Evolutionary conservation across 192 early-diverging fungal species (phyloP).

Genomic region (Gonapodya sp.): DNA sequence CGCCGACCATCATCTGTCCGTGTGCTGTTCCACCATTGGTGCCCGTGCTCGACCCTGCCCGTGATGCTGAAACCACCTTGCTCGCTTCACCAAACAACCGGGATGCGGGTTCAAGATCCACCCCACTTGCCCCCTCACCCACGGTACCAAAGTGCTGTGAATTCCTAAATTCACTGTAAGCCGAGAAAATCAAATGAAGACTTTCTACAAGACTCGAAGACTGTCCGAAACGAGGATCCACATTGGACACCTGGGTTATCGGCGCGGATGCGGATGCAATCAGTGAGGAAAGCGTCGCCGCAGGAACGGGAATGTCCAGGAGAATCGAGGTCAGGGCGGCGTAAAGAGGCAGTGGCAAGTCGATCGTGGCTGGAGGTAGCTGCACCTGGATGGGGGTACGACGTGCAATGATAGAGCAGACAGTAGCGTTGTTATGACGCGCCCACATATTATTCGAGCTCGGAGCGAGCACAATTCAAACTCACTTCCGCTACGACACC

Average conservation of each 20-base stretch:
- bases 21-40: not conserved
- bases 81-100: not conserved
- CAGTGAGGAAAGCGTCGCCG: not conserved
- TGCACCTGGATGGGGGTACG: conserved; percentile 17
- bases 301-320: conserved; percentile 42
- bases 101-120: too few relatives aligned
- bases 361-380: conserved; percentile 35
- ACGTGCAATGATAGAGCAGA: not conserved
- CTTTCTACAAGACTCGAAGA: conserved; percentile 25
- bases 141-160: conserved; percentile 46
- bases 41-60: not conserved
- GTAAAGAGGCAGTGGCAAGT: conserved; percentile 35
- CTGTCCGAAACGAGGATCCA: conserved; percentile 8
- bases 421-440: conserved; percentile 1
- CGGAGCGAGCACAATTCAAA: not conserved
- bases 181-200: conserved; percentile 39
- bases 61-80: not conserved
- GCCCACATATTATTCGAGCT: not conserved
- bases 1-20: not conserved
- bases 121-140: conserved; percentile 11
- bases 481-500: conserved; percentile 28
- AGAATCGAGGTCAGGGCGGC: conserved; percentile 28
- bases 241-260: not conserved
- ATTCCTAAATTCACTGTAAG: conserved; percentile 52
- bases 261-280: not conserved